Base-by-base conservation (phyloP, 164 flowering plant genomes). In the Magnolia changhungtana region DNA sequence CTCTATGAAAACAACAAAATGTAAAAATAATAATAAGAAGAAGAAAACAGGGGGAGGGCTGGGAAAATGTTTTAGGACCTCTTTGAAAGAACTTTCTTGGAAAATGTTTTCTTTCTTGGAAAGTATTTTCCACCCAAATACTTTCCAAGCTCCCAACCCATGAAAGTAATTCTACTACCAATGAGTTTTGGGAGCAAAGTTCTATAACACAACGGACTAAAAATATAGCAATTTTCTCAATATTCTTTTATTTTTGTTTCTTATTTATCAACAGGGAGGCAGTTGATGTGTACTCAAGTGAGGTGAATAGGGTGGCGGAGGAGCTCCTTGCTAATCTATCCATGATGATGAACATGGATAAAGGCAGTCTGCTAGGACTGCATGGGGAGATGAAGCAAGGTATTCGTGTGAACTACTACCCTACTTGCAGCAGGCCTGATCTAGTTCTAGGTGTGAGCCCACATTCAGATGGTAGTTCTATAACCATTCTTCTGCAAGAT, bases 371-470 rank as follows among this genome's bases (percentile, higher is more conserved):
- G 16, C 65, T 8, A 21, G 45, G 23, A 37, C 27, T 77, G 68
- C 86, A 81, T 31, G 51, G 67, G 20, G 81, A 70, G 50, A 75
- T 72, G 66, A 76, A 61, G 69, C 81, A 73, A 76, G 76, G 50
- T 16, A 76, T 84, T 73, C 76, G 85, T 7, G 18, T 81, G 74
- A 84, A 84, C 78, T 84, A 82, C 75, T 84, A 84, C 37, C 82
- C 84, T 7, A n/a, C 72, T n/a, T 84, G 86, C 61, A 37, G 75
- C 67, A 74, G 63, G 50, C 81, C 79, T 23, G 82, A 82, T 76
- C 72, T 67, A 29, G 86, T 80, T 23, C 75, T 82, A 8, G 84
- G 83, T 14, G 69, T 78, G 6, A 75, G 79, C 37, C 81, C 84
- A 64, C 86, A 84, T 63, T 82, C 84, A 20, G 84, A 84, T 73